A percentile compares a stretch with the other conserved stretches of the same genome.
These are phyloP conservation scores for Sisymbrium irio DNA, from an alignment of 345 rosid species.

Conservation along the genomic window DNA sequence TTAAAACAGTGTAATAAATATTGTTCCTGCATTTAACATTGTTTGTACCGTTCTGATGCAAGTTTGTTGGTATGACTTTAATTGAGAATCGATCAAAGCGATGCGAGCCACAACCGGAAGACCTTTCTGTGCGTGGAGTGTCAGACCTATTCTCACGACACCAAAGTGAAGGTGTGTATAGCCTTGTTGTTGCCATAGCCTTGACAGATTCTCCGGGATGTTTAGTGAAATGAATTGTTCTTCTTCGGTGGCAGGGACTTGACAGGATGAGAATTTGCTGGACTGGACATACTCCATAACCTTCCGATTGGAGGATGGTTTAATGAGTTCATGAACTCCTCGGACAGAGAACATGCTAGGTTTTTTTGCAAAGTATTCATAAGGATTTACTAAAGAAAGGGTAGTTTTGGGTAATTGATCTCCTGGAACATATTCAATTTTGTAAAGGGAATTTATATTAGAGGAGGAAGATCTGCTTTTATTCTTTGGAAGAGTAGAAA, in stretches of 20 bases:
- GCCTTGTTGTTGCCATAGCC: not conserved
- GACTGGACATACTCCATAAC: not conserved
- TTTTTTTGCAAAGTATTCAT: not conserved
- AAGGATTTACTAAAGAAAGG: not conserved
- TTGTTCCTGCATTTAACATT: not conserved
- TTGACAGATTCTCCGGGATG: not conserved
- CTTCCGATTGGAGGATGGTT: not conserved
- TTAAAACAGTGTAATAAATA: not conserved
- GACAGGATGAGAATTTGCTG: not conserved
- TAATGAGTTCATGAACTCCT: not conserved
- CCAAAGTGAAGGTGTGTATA: too few relatives aligned
- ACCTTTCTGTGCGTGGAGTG: not conserved
- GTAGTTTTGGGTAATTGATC: not conserved
- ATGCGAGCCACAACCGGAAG: not conserved
- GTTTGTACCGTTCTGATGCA: not conserved
- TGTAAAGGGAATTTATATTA: not conserved
- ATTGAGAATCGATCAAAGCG: not conserved
- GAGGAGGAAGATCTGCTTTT: not conserved
- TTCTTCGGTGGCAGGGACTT: not conserved
- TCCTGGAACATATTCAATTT: not conserved
- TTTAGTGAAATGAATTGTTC: not conserved
- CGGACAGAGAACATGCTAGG: not conserved
- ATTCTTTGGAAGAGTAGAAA: not conserved
- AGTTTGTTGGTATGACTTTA: not conserved
- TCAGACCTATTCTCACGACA: too few relatives aligned